A percentile compares a stretch with the other conserved stretches of the same genome.
Conservation (phyloP, 495 filamentous ascomycete genomes). For the Bryoglossum gracile region DNA sequence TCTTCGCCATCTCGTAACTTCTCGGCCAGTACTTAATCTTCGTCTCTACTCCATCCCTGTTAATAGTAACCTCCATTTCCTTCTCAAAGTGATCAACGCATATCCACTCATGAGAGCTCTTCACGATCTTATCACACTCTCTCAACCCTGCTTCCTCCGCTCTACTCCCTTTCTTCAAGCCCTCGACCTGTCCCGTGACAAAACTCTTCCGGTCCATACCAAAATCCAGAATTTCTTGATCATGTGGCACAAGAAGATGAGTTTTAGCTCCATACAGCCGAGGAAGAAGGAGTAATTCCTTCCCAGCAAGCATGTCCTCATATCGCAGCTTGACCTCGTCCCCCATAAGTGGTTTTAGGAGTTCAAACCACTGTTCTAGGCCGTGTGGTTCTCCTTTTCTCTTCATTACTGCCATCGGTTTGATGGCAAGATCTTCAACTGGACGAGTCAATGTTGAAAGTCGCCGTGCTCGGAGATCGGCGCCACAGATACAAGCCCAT, state of each 20-base stretch:
- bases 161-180: slow-evolving; percentile 12
- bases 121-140: slow-evolving; percentile 16
- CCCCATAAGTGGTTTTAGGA: slow-evolving; percentile 12
- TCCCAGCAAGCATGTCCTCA: slow-evolving; percentile 11
- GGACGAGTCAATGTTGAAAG: slow-evolving; percentile 9
- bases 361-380: slow-evolving; percentile 8
- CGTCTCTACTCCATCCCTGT: slow-evolving; percentile 4
- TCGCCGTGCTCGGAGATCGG: slow-evolving; percentile 11
- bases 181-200: slow-evolving; percentile 8
- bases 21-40: slow-evolving; percentile 17
- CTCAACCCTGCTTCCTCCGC: slow-evolving; percentile 17
- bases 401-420: slow-evolving; percentile 4
- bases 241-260: slow-evolving; percentile 8
- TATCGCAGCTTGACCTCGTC: slow-evolving; percentile 6
- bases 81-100: slow-evolving; percentile 17
- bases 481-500: slow-evolving; percentile 12
- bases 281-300: slow-evolving; percentile 3
- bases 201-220: slow-evolving; percentile 18
- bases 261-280: slow-evolving; percentile 11
- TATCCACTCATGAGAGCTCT: slow-evolving; percentile 8
- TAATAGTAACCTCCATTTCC: slow-evolving; percentile 8
- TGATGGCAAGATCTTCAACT: slow-evolving; percentile 20
- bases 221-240: slow-evolving; percentile 19
- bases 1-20: slow-evolving; percentile 6
- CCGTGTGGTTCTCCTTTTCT: slow-evolving; percentile 9